Base-by-base conservation (phyloP, 2,329 filamentous ascomycete species). In the Pseudogymnoascus verrucosus region DNA sequence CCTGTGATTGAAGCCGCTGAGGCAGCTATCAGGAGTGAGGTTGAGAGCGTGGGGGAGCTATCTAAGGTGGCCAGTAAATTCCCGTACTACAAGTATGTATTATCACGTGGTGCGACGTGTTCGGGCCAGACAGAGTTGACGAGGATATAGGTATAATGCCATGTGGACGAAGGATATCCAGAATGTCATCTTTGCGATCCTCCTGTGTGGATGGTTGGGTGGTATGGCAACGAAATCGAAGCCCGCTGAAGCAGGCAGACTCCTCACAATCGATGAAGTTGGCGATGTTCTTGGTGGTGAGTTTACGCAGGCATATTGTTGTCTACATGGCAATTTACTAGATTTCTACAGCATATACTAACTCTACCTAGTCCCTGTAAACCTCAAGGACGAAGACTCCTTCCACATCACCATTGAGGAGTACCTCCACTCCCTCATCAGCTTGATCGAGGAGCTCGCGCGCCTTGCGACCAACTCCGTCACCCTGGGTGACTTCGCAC, bases 391-490 rank as follows among this genome's bases (percentile, higher is more conserved):
- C 71, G 81, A 84, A 66, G 93, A 98, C 74, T 85, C 87, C 61
- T 99, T 99, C 82, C 95, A 99, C 75, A 82, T 99, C 71, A 96
- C 92, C 47, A 93, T 98, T 71, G 95, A 99, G 77, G 95, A 99
- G 77, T 99, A 99, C 76, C 87, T 99, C 23, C 87, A 96, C 65
- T 88, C 91, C 12, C 82, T 98, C 65, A 93, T 95, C 64, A 86
- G 88, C 65, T 84, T 98, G 65, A 90, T 95, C 40, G 92, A 96
- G 72, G 95, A 99, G 78, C 84, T 99, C 71, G 83, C 90, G 65
- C 91, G 93, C 44, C 85, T 99, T 64, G 92, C 95, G 36, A 91
- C 95, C 76, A 99, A 99, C 78, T 89, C 91, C 4, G 95, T 99
- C 68, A 96, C 93, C 0, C 80, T 96, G 39, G 92, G 92, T 64